Conservation (phyloP, 2,329 filamentous ascomycete species). For the Apiospora sp. region DNA sequence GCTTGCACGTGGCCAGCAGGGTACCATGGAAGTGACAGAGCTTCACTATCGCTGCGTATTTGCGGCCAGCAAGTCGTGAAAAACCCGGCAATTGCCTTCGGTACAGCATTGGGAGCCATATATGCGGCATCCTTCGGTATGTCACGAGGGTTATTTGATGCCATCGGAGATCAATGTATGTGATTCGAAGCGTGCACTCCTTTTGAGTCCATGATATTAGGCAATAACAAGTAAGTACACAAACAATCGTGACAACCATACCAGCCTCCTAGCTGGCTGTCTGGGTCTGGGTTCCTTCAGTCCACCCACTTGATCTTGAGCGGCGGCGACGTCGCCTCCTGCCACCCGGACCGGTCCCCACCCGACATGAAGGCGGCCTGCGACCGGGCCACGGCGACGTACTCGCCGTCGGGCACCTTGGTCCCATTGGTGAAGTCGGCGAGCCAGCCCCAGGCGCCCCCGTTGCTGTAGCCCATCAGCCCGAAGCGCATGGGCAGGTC, state of each 20-base stretch:
- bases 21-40: neutral
- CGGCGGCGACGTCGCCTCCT: neutral
- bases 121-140: neutral
- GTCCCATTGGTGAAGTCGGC: neutral
- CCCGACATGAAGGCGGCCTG: conserved; percentile 2
- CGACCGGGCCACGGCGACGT: neutral
- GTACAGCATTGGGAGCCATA: neutral
- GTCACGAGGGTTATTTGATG: neutral
- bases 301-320: neutral
- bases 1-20: neutral
- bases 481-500: neutral
- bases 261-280: neutral
- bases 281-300: neutral
- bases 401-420: neutral
- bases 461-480: neutral
- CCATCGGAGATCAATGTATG: neutral
- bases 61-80: neutral
- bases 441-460: neutral
- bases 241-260: neutral
- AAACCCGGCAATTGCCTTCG: neutral
- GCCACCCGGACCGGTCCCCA: neutral
- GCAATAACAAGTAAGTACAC: neutral
- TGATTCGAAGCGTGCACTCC: neutral
- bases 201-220: neutral
- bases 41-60: neutral